These are phyloP conservation scores for Stemphylium vesicarium DNA, from an alignment of 2,329 filamentous ascomycete species.

Conservation along the genomic window DNA sequence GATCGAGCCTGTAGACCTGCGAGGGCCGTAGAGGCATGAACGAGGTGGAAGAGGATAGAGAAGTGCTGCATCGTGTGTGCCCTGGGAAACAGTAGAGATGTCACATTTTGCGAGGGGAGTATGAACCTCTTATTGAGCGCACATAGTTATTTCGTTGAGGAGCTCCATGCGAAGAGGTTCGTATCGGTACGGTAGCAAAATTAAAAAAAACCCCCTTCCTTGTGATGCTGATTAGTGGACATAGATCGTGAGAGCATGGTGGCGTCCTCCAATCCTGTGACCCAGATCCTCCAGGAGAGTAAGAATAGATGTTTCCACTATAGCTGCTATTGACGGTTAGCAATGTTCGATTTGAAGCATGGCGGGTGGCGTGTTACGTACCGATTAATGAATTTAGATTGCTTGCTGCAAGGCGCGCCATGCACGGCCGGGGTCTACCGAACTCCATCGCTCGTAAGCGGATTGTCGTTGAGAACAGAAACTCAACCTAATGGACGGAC, in stretches of 20 bases:
- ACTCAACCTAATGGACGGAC: neutral
- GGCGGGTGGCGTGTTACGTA: neutral
- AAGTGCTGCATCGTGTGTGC: neutral
- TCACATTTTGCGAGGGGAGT: neutral
- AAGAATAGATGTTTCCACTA: neutral
- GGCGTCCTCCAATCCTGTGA: neutral
- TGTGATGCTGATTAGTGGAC: neutral
- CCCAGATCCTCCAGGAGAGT: neutral
- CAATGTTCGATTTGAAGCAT: neutral
- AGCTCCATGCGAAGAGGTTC: neutral
- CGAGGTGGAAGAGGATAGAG: constrained; percentile 6
- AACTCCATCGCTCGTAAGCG: neutral
- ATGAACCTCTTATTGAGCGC: neutral
- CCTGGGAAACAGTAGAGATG: neutral
- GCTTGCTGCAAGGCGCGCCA: neutral
- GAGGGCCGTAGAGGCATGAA: constrained; percentile 3
- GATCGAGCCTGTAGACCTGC: neutral
- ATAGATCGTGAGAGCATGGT: neutral
- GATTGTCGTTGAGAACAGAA: neutral
- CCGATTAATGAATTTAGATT: constrained; percentile 2
- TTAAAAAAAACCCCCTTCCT: neutral
- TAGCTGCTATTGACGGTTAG: neutral
- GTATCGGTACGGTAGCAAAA: neutral
- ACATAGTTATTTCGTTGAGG: neutral
- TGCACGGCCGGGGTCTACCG: neutral